These are phyloP conservation scores for Cryptosporidium xiaoi DNA, from an alignment of 169 alveolate genomes.

Conservation along the genomic window DNA sequence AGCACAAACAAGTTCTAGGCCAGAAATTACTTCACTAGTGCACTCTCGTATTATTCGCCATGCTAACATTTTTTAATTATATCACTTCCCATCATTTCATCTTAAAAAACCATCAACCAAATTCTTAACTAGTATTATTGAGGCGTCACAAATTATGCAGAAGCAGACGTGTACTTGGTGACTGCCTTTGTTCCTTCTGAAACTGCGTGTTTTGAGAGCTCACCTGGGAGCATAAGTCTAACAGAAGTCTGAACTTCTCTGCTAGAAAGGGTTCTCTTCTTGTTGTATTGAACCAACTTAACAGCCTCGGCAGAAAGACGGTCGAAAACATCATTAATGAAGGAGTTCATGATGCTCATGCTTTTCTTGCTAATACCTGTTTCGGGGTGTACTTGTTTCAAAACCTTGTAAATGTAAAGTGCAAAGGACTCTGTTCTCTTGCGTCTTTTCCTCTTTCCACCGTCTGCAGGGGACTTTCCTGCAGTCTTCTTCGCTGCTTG, in stretches of 20 bases:
- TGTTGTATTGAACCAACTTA: constrained; percentile 95
- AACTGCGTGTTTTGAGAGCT: constrained; percentile 99
- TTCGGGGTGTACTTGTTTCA: constrained; percentile 98
- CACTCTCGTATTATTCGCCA: background rate
- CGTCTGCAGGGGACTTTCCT: constrained; percentile 86
- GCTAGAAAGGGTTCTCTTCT: constrained; percentile 97
- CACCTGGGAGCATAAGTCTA: constrained; percentile 98
- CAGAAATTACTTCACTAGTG: background rate
- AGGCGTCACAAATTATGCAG: constrained; percentile 78
- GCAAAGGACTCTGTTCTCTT: constrained; percentile 96
- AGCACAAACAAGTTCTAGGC: background rate
- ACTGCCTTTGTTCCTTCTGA: constrained; percentile 99
- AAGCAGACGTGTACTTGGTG: constrained; percentile 95
- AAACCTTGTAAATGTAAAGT: constrained; percentile 97
- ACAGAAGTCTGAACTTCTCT: constrained; percentile 99
- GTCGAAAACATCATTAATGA: constrained; percentile 96
- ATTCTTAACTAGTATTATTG: constrained; percentile 25
- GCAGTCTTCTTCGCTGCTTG: constrained; percentile 91
- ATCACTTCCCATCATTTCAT: background rate
- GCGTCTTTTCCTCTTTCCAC: constrained; percentile 90
- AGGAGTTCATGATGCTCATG: constrained; percentile 99
- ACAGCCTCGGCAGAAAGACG: constrained; percentile 96
- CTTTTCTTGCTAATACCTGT: constrained; percentile 97
- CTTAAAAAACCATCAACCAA: background rate
- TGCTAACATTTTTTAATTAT: background rate